A percentile compares a stretch with the other conserved stretches of the same genome.
Conservation (phyloP, 2,329 filamentous ascomycete species). For the Rhynchosporium agropyri region DNA sequence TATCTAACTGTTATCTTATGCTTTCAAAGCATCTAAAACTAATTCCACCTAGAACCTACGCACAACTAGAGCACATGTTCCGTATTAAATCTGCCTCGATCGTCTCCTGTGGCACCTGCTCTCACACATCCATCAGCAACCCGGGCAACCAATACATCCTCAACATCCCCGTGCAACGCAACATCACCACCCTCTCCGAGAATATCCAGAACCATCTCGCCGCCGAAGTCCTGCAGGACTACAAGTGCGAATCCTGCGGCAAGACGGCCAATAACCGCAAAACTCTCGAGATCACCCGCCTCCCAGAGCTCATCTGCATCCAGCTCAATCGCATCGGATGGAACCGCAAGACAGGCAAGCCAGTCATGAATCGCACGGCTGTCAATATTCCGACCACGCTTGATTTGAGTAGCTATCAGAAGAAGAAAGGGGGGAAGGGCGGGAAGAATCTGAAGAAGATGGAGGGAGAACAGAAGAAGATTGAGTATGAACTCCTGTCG, state of each 20-base stretch:
- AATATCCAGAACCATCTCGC: slow-evolving; percentile 35
- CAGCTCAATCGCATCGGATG: slow-evolving; percentile 39
- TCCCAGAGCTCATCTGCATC: slow-evolving; percentile 37
- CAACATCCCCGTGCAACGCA: slow-evolving; percentile 36
- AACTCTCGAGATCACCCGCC: slow-evolving; percentile 30
- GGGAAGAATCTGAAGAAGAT: too few relatives aligned
- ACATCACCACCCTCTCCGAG: slow-evolving; percentile 28
- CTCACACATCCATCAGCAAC: slow-evolving; percentile 30
- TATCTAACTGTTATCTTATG: neutral
- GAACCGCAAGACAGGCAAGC: slow-evolving; percentile 4
- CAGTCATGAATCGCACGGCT: slow-evolving; percentile 29
- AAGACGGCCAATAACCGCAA: slow-evolving; percentile 24
- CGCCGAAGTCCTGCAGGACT: slow-evolving; percentile 33
- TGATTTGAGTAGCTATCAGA: slow-evolving; percentile 33
- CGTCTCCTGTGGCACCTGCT: slow-evolving; percentile 37
- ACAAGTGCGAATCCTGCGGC: slow-evolving; percentile 37
- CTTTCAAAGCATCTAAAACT: slow-evolving; percentile 6
- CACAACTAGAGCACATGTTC: slow-evolving; percentile 33
- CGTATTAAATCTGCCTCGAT: slow-evolving; percentile 24
- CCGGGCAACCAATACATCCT: slow-evolving; percentile 34
- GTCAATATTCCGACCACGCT: slow-evolving; percentile 32
- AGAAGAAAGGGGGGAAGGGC: too few relatives aligned
- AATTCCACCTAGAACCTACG: slow-evolving; percentile 23
- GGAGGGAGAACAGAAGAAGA: slow-evolving; percentile 5
- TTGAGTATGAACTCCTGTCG: slow-evolving; percentile 40